phyloP scores from a whole-genome alignment of 371 early-diverging fungal species.

The Syncephalastrum racemosum region DNA sequence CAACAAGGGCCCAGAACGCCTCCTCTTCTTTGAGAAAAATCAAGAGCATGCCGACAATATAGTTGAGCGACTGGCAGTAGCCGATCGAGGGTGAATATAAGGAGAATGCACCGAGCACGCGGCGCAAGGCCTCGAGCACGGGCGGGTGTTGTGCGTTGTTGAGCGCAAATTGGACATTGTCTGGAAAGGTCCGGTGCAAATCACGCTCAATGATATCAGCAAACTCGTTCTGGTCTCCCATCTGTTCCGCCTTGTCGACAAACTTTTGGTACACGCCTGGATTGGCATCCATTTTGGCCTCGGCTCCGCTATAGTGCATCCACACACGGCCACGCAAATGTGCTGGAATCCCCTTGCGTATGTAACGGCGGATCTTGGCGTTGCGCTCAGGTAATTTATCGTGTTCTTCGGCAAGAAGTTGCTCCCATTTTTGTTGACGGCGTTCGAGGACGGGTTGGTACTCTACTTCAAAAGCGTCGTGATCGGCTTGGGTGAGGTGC shows the following conservation, averaged over 20 bases:
- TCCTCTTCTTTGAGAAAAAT: conserved; percentile 77
- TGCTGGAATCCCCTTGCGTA: conserved; percentile 78
- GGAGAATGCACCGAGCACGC: conserved; percentile 72
- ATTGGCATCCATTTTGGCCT: conserved; percentile 58
- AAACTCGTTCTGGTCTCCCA: conserved; percentile 60
- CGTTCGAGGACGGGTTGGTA: conserved; percentile 55
- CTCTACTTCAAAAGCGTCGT: conserved; percentile 44
- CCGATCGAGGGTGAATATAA: conserved; percentile 71
- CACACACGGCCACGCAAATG: conserved; percentile 69
- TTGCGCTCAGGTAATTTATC: conserved; percentile 45
- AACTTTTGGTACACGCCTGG: conserved; percentile 62
- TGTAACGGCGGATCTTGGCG: conserved; percentile 61
- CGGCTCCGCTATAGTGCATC: conserved; percentile 85
- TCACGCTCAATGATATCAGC: conserved; percentile 82
- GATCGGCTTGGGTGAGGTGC: conserved; percentile 49
- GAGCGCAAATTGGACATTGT: conserved; percentile 60
- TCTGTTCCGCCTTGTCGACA: conserved; percentile 50
- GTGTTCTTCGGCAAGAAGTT: conserved; percentile 48
- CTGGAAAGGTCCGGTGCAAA: conserved; percentile 84
- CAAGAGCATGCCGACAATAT: conserved; percentile 78
- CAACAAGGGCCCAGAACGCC: conserved; percentile 82
- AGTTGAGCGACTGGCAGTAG: conserved; percentile 88
- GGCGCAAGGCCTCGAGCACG: conserved; percentile 64
- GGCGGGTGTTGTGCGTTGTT: conserved; percentile 24
- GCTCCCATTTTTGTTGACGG: conserved; percentile 53